Conservation (phyloP, 1,284 basidiomycete species). For the Pseudozyma sp. region DNA sequence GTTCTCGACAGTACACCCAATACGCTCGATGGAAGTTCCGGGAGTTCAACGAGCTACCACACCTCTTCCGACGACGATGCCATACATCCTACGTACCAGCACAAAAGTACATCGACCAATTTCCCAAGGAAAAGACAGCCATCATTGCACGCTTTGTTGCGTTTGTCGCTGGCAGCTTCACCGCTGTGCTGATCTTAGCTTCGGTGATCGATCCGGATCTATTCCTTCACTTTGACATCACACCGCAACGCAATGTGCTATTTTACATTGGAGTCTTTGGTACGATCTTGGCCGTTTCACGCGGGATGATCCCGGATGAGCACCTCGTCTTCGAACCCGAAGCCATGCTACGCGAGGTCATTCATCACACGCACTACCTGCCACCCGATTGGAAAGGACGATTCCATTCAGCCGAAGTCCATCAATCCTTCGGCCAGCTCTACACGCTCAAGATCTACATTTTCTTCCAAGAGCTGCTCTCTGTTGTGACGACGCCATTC, state of each 20-base stretch:
- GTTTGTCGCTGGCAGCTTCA: conserved; percentile 95
- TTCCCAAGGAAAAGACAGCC: conserved; percentile 92
- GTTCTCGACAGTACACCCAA: conserved; percentile 89
- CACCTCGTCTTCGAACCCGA: conserved; percentile 92
- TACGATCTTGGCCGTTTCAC: conserved; percentile 84
- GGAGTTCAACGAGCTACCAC: conserved; percentile 97
- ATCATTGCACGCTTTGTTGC: conserved; percentile 91
- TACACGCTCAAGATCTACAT: conserved; percentile 71
- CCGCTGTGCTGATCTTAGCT: conserved; percentile 89
- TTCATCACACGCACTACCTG: conserved; percentile 94
- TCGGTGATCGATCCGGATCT: conserved; percentile 87
- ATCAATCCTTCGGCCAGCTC: conserved; percentile 58
- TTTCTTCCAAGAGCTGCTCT: conserved; percentile 87
- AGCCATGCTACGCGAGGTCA: conserved; percentile 86
- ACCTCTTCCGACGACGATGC: conserved; percentile 86
- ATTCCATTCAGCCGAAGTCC: conserved; percentile 77
- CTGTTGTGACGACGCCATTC: conserved; percentile 92
- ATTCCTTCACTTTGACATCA: conserved; percentile 93
- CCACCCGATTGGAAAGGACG: conserved; percentile 89
- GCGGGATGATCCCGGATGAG: conserved; percentile 96
- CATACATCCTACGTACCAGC: conserved; percentile 88
- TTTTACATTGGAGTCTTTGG: conserved; percentile 93
- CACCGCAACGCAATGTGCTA: conserved; percentile 87
- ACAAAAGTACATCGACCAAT: conserved; percentile 95
- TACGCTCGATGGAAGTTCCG: conserved; percentile 98